These are phyloP conservation scores for Lepiota venenata DNA, from an alignment of 768 basidiomycete species.

Conservation along the genomic window DNA sequence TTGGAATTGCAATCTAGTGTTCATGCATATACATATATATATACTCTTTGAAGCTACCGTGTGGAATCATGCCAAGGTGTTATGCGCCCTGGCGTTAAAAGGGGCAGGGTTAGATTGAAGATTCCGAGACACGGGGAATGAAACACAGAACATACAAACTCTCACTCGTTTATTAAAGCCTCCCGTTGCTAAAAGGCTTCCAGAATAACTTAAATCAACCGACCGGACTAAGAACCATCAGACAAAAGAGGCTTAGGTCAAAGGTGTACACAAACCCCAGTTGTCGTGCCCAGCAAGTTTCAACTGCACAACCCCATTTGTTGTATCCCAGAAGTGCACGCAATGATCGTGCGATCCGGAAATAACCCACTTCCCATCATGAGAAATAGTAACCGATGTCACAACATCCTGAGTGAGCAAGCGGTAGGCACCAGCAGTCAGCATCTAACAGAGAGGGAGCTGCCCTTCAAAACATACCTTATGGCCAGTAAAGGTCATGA, in stretches of 20 bases:
- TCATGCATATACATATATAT: no score
- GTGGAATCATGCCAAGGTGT: no score
- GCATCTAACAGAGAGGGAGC: conserved; percentile 30
- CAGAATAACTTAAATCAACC: conserved; percentile 27
- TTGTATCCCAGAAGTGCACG: conserved; percentile 73
- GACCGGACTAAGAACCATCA: conserved; percentile 21
- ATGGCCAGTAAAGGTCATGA: conserved; percentile 80
- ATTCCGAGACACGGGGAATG: not conserved
- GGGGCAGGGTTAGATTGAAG: no score
- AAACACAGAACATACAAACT: conserved; percentile 23
- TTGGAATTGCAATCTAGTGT: no score
- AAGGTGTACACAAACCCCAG: conserved; percentile 12
- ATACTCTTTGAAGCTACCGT: no score
- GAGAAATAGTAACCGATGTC: conserved; percentile 55
- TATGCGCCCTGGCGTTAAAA: no score
- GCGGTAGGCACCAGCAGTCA: conserved; percentile 27
- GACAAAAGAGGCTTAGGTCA: not conserved
- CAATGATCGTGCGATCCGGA: conserved; percentile 77
- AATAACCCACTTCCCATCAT: conserved; percentile 79
- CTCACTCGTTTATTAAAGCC: conserved; percentile 31
- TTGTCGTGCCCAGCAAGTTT: conserved; percentile 55
- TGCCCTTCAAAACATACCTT: conserved; percentile 48
- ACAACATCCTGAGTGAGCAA: conserved; percentile 49
- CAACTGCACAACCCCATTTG: conserved; percentile 60
- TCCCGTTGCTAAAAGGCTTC: conserved; percentile 29